Conservation (phyloP, 1,284 basidiomycete species). For the Irpex sp. region DNA sequence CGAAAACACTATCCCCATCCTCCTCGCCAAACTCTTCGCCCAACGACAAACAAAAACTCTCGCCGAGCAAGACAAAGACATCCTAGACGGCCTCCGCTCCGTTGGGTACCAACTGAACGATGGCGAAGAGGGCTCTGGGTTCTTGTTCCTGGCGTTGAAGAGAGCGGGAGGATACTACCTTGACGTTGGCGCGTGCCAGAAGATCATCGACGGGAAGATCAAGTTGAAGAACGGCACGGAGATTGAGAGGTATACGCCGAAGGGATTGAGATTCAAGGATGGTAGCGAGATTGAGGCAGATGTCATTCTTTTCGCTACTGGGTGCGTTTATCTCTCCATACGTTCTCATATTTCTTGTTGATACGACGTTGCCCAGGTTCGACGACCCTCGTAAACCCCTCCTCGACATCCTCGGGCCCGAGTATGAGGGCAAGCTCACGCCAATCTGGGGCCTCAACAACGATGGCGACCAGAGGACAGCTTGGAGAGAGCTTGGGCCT, state of each 20-base stretch:
- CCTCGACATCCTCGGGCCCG: conserved; percentile 42
- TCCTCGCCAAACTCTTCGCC: conserved; percentile 39
- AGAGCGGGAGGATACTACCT: conserved; percentile 41
- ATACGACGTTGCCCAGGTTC: conserved; percentile 27
- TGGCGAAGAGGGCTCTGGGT: conserved; percentile 54
- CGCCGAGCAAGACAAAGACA: conserved; percentile 38
- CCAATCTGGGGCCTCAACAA: conserved; percentile 55
- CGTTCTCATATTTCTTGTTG: not conserved
- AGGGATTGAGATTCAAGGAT: conserved; percentile 60
- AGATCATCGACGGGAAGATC: conserved; percentile 69
- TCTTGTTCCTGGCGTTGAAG: conserved; percentile 37
- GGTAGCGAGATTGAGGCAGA: conserved; percentile 64
- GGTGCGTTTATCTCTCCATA: conserved; percentile 32
- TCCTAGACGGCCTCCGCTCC: conserved; percentile 51
- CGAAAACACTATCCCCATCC: conserved; percentile 45
- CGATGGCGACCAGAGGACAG: conserved; percentile 54
- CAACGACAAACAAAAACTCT: conserved; percentile 42
- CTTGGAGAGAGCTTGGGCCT: conserved; percentile 44
- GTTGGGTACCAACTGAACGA: conserved; percentile 58
- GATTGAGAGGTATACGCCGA: conserved; percentile 52
- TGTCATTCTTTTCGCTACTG: conserved; percentile 66
- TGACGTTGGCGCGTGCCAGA: conserved; percentile 63
- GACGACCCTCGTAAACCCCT: conserved; percentile 38
- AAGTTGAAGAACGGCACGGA: conserved; percentile 66
- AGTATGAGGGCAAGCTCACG: conserved; percentile 41